Conservation (phyloP, 371 early-diverging fungal species). For the Fennellomyces sp. region DNA sequence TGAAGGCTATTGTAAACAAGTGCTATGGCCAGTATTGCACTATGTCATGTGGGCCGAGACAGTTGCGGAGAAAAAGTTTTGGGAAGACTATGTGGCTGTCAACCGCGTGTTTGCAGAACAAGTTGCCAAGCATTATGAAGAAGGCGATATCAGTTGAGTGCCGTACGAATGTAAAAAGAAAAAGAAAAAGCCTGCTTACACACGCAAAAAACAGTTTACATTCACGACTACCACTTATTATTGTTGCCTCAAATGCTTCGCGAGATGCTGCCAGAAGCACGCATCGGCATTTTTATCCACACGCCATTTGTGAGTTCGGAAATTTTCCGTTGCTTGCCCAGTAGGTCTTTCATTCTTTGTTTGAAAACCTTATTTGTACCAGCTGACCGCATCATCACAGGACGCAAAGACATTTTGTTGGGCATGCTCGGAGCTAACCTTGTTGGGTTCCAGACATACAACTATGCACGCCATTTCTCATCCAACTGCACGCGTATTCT, state of each 20-base stretch:
- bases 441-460: slow-evolving; percentile 96
- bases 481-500: slow-evolving; percentile 91
- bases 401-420: slow-evolving; percentile 86
- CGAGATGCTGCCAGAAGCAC: slow-evolving; percentile 71
- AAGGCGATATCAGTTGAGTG: slow-evolving; percentile 79
- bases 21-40: slow-evolving; percentile 98
- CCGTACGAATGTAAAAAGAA: not conserved
- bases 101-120: slow-evolving; percentile 88
- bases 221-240: slow-evolving; percentile 99
- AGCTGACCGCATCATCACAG: slow-evolving; percentile 30
- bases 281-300: slow-evolving; percentile 99
- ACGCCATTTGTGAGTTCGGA: slow-evolving; percentile 98
- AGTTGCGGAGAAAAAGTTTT: slow-evolving; percentile 75
- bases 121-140: slow-evolving; percentile 72
- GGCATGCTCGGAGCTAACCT: slow-evolving; percentile 93
- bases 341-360: slow-evolving; percentile 26
- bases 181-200: not conserved
- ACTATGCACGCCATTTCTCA: slow-evolving; percentile 96
- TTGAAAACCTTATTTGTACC: no score
- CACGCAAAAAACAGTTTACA: slow-evolving; percentile 38
- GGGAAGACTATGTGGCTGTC: slow-evolving; percentile 88
- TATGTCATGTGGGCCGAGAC: slow-evolving; percentile 87
- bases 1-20: slow-evolving; percentile 92
- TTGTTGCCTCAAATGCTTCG: slow-evolving; percentile 89
- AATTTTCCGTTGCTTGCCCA: slow-evolving; percentile 84